A percentile compares a stretch with the other conserved stretches of the same genome.
phyloP scores from a whole-genome alignment of 1,139 yeast species.

The Entelexis paramagnoliae region DNA sequence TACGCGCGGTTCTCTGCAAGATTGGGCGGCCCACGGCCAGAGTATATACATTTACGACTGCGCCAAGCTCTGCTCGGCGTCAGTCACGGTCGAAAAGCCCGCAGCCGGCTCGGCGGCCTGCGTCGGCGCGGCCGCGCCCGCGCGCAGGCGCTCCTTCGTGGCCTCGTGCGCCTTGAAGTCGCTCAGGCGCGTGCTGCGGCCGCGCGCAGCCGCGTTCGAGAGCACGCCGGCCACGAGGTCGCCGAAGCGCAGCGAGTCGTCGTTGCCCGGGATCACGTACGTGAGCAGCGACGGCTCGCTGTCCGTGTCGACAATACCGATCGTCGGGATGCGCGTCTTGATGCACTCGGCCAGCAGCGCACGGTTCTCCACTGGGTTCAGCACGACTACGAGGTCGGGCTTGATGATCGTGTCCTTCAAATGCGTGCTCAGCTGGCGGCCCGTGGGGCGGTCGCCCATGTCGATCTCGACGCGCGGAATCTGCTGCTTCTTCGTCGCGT shows the following conservation, averaged over 20 bases:
- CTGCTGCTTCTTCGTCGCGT: conserved; percentile 44
- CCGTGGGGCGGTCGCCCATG: conserved; percentile 43
- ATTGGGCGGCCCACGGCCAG: too few relatives aligned
- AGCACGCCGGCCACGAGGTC: conserved; percentile 73
- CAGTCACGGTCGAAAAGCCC: conserved; percentile 7
- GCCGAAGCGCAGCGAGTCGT: conserved; percentile 77
- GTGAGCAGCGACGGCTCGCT: conserved; percentile 83
- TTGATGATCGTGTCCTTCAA: conserved; percentile 39
- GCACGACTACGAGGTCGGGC: conserved; percentile 78
- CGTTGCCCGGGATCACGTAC: conserved; percentile 93
- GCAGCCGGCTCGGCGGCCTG: neutral
- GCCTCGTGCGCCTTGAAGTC: conserved; percentile 26
- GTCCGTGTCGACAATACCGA: conserved; percentile 89
- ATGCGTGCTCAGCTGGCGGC: conserved; percentile 42
- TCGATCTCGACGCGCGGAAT: conserved; percentile 46
- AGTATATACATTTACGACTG: conserved; percentile 1
- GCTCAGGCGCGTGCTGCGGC: conserved; percentile 49
- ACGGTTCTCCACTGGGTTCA: conserved; percentile 83
- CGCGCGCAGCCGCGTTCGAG: conserved; percentile 75
- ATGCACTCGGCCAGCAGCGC: conserved; percentile 75
- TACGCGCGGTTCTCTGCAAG: too few relatives aligned
- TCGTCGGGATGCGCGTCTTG: conserved; percentile 76
- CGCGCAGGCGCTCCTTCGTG: conserved; percentile 12
- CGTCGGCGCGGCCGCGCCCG: conserved; percentile 12
- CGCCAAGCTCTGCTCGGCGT: conserved; percentile 12